phyloP scores from a whole-genome alignment of 129 eudicot genomes.

The Helianthus tuberosus region DNA sequence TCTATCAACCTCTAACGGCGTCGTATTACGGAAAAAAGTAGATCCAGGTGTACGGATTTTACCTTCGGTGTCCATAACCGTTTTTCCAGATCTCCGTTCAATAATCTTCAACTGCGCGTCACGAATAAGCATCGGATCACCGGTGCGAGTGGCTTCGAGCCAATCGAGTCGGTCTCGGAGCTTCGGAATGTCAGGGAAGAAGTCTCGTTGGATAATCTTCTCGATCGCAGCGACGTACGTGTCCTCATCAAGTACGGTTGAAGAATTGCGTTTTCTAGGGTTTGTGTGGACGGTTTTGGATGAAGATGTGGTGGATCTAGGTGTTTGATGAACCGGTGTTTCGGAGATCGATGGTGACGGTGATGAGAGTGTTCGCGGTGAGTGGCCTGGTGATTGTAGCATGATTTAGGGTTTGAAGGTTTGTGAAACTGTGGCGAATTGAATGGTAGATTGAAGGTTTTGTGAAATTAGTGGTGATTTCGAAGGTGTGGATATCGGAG shows the following conservation, averaged over 20 bases:
- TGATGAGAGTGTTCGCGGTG: conserved; percentile 86
- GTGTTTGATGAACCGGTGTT: conserved; percentile 25
- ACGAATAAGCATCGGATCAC: conserved; percentile 80
- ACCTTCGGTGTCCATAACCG: conserved; percentile 39
- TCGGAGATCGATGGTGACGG: conserved; percentile 51
- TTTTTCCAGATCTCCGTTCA: conserved; percentile 62
- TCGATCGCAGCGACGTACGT: conserved; percentile 88
- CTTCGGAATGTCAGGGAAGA: conserved; percentile 91
- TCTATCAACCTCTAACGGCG: conserved; percentile 55
- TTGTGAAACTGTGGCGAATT: conserved; percentile 22
- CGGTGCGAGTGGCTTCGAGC: conserved; percentile 79
- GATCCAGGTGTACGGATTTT: conserved; percentile 74
- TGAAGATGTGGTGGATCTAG: conserved; percentile 4
- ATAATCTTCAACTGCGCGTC: conserved; percentile 91
- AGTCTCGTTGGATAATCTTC: conserved; percentile 89
- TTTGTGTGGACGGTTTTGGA: conserved; percentile 35
- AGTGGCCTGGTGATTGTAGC: conserved; percentile 86
- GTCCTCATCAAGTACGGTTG: conserved; percentile 84
- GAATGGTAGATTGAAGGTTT: too few relatives aligned
- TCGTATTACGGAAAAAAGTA: conserved; percentile 57
- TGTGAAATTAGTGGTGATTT: background rate
- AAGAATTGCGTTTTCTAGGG: conserved; percentile 42
- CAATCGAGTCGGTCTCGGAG: conserved; percentile 94
- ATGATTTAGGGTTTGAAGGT: conserved; percentile 36
- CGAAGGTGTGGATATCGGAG: conserved; percentile 17